Conservation (phyloP, 1,139 yeast genomes). For the Yamadazyma triangularis region DNA sequence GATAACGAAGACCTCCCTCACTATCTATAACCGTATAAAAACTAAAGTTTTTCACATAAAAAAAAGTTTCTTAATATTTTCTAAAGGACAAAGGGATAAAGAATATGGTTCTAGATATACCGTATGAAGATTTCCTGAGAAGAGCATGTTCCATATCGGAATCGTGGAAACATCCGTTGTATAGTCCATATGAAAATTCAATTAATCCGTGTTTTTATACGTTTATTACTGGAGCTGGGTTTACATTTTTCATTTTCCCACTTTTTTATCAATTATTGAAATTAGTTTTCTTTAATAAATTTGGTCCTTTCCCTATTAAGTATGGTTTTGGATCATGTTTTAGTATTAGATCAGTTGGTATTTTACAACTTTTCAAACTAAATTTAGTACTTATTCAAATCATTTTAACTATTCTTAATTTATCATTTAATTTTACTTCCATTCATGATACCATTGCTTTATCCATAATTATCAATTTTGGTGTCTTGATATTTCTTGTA, state of each 20-base stretch:
- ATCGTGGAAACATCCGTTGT: conserved; percentile 19
- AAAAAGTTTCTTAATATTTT: too few relatives aligned
- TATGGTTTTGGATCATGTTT: conserved; percentile 28
- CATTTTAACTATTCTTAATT: conserved; percentile 13
- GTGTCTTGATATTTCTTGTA: conserved; percentile 15
- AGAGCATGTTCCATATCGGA: conserved; percentile 4
- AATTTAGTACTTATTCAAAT: conserved; percentile 21
- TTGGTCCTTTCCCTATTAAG: conserved; percentile 24
- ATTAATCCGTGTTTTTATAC: conserved; percentile 31
- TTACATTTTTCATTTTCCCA: conserved; percentile 6
- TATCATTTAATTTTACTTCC: conserved; percentile 11
- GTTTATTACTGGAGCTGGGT: conserved; percentile 10
- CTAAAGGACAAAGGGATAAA: too few relatives aligned
- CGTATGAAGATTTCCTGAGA: too few relatives aligned
- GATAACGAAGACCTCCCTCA: too few relatives aligned
- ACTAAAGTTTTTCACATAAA: too few relatives aligned
- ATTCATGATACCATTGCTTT: conserved; percentile 7
- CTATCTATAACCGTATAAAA: too few relatives aligned
- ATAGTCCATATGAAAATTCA: conserved; percentile 20
- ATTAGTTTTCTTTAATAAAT: conserved; percentile 16
- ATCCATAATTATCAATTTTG: conserved; percentile 7
- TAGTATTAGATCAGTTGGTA: conserved; percentile 23
- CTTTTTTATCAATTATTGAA: conserved; percentile 15
- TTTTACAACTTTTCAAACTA: conserved; percentile 19
- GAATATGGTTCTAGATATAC: too few relatives aligned